These are phyloP conservation scores for Pythium oligandrum DNA, from an alignment of 352 stramenopile species.

Conservation along the genomic window DNA sequence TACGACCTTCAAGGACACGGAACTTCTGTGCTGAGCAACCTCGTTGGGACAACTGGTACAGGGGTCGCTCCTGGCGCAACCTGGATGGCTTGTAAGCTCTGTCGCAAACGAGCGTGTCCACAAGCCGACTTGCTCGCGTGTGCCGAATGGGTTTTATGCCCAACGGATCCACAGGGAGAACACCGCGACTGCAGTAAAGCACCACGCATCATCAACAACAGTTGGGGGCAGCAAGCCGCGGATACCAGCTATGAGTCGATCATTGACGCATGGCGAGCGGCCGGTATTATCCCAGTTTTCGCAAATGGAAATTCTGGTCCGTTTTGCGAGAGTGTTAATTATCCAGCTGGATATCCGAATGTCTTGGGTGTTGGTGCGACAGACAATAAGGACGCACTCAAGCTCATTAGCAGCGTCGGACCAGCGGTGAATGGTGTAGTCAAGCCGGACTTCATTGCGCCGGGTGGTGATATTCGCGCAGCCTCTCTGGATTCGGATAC, in stretches of 20 bases:
- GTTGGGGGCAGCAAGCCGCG: slow-evolving; percentile 13
- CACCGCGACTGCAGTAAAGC: slow-evolving; percentile 18
- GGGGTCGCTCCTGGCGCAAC: slow-evolving; percentile 6
- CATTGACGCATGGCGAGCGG: slow-evolving; percentile 13
- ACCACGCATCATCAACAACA: slow-evolving; percentile 21
- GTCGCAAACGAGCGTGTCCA: not conserved
- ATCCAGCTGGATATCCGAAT: slow-evolving; percentile 22
- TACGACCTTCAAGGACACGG: slow-evolving; percentile 12
- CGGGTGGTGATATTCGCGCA: slow-evolving; percentile 10
- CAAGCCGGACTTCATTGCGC: slow-evolving; percentile 26
- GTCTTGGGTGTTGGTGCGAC: slow-evolving; percentile 35
- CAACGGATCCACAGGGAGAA: slow-evolving; percentile 7
- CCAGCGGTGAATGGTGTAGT: slow-evolving; percentile 12
- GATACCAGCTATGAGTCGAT: slow-evolving; percentile 5
- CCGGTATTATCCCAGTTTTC: slow-evolving; percentile 25
- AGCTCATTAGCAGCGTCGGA: slow-evolving; percentile 23
- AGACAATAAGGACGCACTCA: slow-evolving; percentile 13
- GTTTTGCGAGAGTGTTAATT: slow-evolving; percentile 16
- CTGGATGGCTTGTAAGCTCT: slow-evolving; percentile 7
- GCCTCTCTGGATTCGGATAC: slow-evolving; percentile 3
- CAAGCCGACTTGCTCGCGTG: slow-evolving; percentile 8
- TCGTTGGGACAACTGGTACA: slow-evolving; percentile 2
- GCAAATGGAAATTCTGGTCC: slow-evolving; percentile 20
- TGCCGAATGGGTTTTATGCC: slow-evolving; percentile 10
- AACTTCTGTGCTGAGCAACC: slow-evolving; percentile 7